Base-by-base conservation (phyloP, 78 protist species). In the Anaeramoeba flamelloides region DNA sequence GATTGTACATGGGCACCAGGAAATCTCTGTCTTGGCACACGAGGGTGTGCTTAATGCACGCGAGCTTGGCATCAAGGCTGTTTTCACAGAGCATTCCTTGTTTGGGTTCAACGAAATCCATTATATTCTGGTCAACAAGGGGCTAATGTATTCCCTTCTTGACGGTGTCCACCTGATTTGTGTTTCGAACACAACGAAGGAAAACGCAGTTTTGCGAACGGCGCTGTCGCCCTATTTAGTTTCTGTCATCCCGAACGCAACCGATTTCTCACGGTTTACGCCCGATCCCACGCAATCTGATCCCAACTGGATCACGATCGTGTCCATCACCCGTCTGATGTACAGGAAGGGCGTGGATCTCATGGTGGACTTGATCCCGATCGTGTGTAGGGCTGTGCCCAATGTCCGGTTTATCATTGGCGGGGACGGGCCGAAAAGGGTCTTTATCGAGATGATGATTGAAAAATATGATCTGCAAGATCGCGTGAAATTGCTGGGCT, bases 31-130 rank as follows among this genome's bases (percentile, higher is more conserved):
- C 78, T n/a, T 94, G 8, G 86, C 91, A 84, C 91, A 90, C 77
- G 97, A 94, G 77, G 83, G 89, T n/a, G 81, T 93, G 40, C 32
- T 91, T 79, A 92, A 87, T 39, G 94, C 93, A 34, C 81, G 91
- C 74, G 85, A 86, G 0, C 86, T 93, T 93, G 96, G 96, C 2
- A 17, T 79, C 3, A 84, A 38, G 36, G 69, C 88, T 31, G 79
- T 85, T 41, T 93, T 94, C 89, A 96, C 99, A 0, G 96, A 96
- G 79, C 99, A 96, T 77, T 91, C 95, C 26, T 87, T 96, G n/a
- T 90, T 93, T 38, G 97, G 98, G 2, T 94, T 95, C 77, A 88
- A 86, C 36, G 97, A 92, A 75, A 81, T 85, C 36, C 26, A 85
- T 36, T 77, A 84, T 4, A 86, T 93, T n/a, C 90, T 84, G 74